Evolutionary conservation across 1,139 yeast species (phyloP).

Genomic region (Suhomyces taliae): DNA sequence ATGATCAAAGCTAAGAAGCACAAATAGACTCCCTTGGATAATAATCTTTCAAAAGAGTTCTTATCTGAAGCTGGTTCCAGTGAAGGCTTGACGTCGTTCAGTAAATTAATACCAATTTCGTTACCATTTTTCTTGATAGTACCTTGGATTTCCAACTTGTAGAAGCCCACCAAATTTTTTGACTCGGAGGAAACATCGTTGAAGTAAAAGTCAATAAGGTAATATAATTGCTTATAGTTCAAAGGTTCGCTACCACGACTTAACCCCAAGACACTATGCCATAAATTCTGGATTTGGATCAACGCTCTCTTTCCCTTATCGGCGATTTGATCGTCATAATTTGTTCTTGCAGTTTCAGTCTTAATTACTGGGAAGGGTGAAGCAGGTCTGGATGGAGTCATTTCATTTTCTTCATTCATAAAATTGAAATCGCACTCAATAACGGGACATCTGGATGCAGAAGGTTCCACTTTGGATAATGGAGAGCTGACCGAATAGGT

Average conservation of each 20-base stretch:
- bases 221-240: conserved; percentile 30
- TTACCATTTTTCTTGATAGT: conserved; percentile 20
- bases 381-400: conserved; percentile 3
- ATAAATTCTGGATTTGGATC: conserved; percentile 23
- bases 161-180: conserved; percentile 25
- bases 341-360: neutral
- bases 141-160: conserved; percentile 26
- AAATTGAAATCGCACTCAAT: conserved; percentile 43
- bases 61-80: conserved; percentile 14
- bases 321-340: conserved; percentile 3
- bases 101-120: conserved; percentile 15
- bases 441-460: conserved; percentile 35
- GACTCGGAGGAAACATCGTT: conserved; percentile 22
- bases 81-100: conserved; percentile 5
- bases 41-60: conserved; percentile 15
- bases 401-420: conserved; percentile 28
- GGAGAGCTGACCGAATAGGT: conserved; percentile 20
- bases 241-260: conserved; percentile 25
- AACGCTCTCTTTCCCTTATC: conserved; percentile 12
- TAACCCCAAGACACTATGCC: conserved; percentile 27
- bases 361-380: conserved; percentile 6
- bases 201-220: conserved; percentile 36
- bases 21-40: conserved; percentile 29
- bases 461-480: neutral
- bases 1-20: conserved; percentile 34